Evolutionary conservation across 768 basidiomycete species (phyloP).

Genomic region (Tulasnella sp.): DNA sequence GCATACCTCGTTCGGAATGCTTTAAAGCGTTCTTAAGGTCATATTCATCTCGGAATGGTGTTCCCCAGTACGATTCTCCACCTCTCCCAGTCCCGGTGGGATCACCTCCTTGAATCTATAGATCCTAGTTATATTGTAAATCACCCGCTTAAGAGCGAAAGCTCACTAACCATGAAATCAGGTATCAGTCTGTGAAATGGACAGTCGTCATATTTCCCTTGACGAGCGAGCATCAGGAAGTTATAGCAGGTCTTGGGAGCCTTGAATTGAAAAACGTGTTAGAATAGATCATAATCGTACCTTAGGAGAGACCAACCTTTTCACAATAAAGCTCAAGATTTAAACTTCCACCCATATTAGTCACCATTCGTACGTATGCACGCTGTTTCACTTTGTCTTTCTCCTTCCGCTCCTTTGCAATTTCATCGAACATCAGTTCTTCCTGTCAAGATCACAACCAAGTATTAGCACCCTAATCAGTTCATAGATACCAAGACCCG

Average conservation of each 20-base stretch:
- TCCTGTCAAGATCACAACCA: slow-evolving; percentile 37
- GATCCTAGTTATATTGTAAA: background rate
- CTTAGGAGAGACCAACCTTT: slow-evolving; percentile 37
- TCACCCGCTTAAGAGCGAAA: background rate
- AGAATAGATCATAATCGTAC: background rate
- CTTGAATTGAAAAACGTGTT: slow-evolving; percentile 28
- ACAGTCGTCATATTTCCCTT: slow-evolving; percentile 81
- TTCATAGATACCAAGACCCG: slow-evolving; percentile 15
- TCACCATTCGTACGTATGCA: slow-evolving; percentile 92
- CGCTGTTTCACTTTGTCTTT: slow-evolving; percentile 84
- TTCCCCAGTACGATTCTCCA: slow-evolving; percentile 88
- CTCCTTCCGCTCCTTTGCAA: slow-evolving; percentile 82
- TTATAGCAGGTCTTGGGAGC: slow-evolving; percentile 99
- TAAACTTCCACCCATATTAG: slow-evolving; percentile 69
- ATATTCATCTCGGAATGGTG: slow-evolving; percentile 89
- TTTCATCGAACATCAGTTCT: slow-evolving; percentile 95
- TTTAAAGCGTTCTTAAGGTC: slow-evolving; percentile 78
- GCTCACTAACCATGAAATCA: slow-evolving; percentile 70
- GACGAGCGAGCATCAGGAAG: slow-evolving; percentile 83
- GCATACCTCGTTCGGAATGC: slow-evolving; percentile 67
- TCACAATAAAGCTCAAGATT: slow-evolving; percentile 82
- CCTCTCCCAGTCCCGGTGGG: slow-evolving; percentile 93
- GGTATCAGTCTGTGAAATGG: slow-evolving; percentile 89
- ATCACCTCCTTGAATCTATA: slow-evolving; percentile 92
- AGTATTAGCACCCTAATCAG: background rate